phyloP scores from a whole-genome alignment of 2,329 filamentous ascomycete genomes.

The Thelonectria olida region DNA sequence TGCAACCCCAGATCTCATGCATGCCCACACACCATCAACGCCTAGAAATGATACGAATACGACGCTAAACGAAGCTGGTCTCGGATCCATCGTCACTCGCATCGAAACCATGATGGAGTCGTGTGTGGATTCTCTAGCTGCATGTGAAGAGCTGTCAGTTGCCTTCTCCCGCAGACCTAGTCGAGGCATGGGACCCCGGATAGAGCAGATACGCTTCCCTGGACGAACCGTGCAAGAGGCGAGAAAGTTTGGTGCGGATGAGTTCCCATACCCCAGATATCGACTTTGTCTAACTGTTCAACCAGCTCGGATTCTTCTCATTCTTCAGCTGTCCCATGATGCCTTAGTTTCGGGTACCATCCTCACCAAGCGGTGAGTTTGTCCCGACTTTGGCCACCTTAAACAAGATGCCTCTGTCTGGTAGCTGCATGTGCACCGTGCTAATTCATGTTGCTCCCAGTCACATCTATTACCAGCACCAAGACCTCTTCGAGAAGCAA shows the following conservation, averaged over 20 bases:
- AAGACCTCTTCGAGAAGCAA: constrained; percentile 76
- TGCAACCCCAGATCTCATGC: background rate
- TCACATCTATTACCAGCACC: constrained; percentile 82
- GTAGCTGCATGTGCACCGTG: too few species aligned
- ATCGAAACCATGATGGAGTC: constrained; percentile 49
- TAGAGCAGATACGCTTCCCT: constrained; percentile 53
- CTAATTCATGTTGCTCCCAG: constrained; percentile 52
- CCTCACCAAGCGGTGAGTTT: constrained; percentile 69
- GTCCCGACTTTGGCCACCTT: background rate
- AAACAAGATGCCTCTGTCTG: too few species aligned
- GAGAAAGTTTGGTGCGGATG: constrained; percentile 59
- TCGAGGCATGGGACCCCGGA: constrained; percentile 9
- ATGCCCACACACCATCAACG: background rate
- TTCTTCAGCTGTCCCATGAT: constrained; percentile 68
- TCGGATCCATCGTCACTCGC: constrained; percentile 42
- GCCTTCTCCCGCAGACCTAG: constrained; percentile 36
- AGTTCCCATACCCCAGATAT: background rate
- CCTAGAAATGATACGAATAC: constrained; percentile 36
- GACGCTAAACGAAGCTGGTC: constrained; percentile 12
- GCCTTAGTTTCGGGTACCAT: constrained; percentile 63
- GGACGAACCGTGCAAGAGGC: constrained; percentile 57
- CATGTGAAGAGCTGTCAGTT: constrained; percentile 40
- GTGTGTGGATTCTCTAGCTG: constrained; percentile 40
- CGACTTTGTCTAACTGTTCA: background rate
- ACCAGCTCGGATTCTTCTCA: constrained; percentile 64